A percentile compares a stretch with the other conserved stretches of the same genome.
These are phyloP conservation scores for Golubevia pallescens DNA, from an alignment of 1,284 basidiomycete species.

Conservation along the genomic window DNA sequence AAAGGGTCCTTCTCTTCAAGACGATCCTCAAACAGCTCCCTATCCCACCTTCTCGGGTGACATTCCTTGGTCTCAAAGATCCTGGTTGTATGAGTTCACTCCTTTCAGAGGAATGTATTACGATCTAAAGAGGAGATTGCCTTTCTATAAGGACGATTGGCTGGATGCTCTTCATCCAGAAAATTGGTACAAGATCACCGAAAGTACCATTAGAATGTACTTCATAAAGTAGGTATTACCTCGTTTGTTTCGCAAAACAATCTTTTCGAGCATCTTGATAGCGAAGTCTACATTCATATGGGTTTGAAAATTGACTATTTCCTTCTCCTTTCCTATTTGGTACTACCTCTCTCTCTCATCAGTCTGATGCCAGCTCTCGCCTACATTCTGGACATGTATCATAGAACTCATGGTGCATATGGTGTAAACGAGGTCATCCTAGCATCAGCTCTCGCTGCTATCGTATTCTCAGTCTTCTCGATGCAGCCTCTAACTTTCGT, in stretches of 20 bases:
- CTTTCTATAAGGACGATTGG: slow-evolving; percentile 70
- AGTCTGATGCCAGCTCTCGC: slow-evolving; percentile 79
- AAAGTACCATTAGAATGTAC: slow-evolving; percentile 50
- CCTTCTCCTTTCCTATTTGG: too few species aligned
- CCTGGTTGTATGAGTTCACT: slow-evolving; percentile 47
- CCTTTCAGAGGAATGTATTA: slow-evolving; percentile 76
- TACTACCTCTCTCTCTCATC: too few species aligned
- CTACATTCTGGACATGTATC: slow-evolving; percentile 90
- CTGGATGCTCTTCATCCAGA: slow-evolving; percentile 27
- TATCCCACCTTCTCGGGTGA: slow-evolving; percentile 27
- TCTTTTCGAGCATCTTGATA: too few species aligned
- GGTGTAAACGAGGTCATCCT: slow-evolving; percentile 81
- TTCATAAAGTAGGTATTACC: slow-evolving; percentile 56
- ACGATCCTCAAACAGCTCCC: neutral
- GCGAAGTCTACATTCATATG: too few species aligned
- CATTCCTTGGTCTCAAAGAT: slow-evolving; percentile 54
- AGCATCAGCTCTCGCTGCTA: slow-evolving; percentile 74
- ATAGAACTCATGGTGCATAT: slow-evolving; percentile 82
- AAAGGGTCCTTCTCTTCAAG: too few species aligned
- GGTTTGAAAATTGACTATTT: too few species aligned
- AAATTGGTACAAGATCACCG: slow-evolving; percentile 40
- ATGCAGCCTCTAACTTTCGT: slow-evolving; percentile 91
- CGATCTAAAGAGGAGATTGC: slow-evolving; percentile 78
- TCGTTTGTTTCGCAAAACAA: too few species aligned
- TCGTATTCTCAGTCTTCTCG: slow-evolving; percentile 86